Evolutionary conservation across 2,329 filamentous ascomycete species (phyloP).

Genomic region (Aspergillus viridinutans): DNA sequence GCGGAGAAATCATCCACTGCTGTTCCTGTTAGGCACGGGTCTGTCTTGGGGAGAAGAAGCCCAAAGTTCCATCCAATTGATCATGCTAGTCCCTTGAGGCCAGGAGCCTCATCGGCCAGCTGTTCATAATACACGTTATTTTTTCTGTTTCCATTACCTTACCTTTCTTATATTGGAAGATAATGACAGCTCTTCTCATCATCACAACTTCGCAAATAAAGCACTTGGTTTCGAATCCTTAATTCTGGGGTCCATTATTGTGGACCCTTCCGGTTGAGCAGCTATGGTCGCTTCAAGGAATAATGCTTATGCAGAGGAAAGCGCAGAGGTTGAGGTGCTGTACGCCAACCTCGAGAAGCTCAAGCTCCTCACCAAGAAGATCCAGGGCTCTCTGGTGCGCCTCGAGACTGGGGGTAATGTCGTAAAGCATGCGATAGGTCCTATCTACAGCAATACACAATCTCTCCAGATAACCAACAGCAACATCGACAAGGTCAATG

Average conservation of each 20-base stretch:
- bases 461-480: slow-evolving; percentile 79
- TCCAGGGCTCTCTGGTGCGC: slow-evolving; percentile 78
- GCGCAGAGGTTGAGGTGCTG: slow-evolving; percentile 63
- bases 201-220: not conserved
- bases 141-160: not conserved
- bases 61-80: not conserved
- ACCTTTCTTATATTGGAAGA: not conserved
- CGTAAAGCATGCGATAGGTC: slow-evolving; percentile 86
- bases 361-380: slow-evolving; percentile 88
- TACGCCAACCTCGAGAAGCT: slow-evolving; percentile 81
- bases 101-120: slow-evolving; percentile 18
- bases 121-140: not conserved
- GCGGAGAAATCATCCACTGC: not conserved
- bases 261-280: slow-evolving; percentile 14
- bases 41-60: not conserved
- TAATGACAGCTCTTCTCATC: slow-evolving; percentile 8
- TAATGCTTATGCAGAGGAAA: slow-evolving; percentile 60
- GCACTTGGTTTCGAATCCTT: slow-evolving; percentile 3
- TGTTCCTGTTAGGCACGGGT: not conserved
- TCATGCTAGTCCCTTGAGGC: slow-evolving; percentile 15
- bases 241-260: slow-evolving; percentile 11
- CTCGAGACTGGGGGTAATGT: slow-evolving; percentile 85
- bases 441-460: slow-evolving; percentile 88
- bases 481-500: slow-evolving; percentile 82
- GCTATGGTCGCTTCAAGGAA: slow-evolving; percentile 54